Conservation (phyloP, 202 grass and related monocot genomes). For the Musa balbisiana region DNA sequence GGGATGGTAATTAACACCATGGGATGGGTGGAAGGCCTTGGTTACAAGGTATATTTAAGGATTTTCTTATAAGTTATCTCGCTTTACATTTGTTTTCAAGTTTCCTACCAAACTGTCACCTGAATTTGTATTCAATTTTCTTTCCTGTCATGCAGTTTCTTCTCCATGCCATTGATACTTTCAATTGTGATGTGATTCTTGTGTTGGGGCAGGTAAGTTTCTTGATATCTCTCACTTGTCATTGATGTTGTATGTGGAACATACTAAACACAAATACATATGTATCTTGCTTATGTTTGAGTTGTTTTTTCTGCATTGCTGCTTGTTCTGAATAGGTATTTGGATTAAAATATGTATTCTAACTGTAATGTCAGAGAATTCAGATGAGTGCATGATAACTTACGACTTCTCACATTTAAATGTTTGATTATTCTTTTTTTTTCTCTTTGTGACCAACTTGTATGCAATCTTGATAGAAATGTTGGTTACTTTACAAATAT, state of each 20-base stretch:
- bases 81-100: background rate
- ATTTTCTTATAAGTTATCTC: background rate
- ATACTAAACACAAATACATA: background rate
- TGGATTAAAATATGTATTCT: background rate
- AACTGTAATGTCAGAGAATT: too few relatives aligned
- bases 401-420: too few relatives aligned
- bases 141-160: conserved; percentile 59
- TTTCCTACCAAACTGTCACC: background rate
- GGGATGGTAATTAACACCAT: conserved; percentile 94
- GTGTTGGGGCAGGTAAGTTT: conserved; percentile 75
- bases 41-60: conserved; percentile 51
- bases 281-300: background rate
- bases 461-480: background rate
- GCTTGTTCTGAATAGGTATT: background rate
- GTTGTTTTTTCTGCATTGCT: background rate
- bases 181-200: conserved; percentile 80
- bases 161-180: conserved; percentile 78
- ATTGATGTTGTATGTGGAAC: background rate
- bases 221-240: background rate
- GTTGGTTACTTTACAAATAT: background rate
- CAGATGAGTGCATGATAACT: too few relatives aligned
- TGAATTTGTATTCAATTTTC: conserved; percentile 2
- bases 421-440: too few relatives aligned
- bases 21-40: conserved; percentile 99
- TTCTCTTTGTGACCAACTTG: background rate